A percentile compares a stretch with the other conserved stretches of the same genome.
Evolutionary conservation across 441 rosid species (phyloP).

Genomic region (Euphorbia celastroides): DNA sequence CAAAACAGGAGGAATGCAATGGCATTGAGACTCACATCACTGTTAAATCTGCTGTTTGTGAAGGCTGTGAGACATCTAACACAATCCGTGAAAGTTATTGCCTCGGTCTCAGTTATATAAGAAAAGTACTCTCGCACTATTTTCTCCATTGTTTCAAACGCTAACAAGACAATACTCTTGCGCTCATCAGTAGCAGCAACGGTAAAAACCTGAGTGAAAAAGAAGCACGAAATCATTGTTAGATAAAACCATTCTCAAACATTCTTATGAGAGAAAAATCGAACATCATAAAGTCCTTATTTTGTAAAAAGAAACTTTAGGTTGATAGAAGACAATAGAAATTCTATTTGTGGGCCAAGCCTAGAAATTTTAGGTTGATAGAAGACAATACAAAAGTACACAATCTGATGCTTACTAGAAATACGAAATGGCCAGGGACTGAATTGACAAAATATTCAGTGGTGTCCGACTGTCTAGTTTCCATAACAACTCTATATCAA

Average conservation of each 20-base stretch:
- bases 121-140: constrained; percentile 95
- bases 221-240: constrained; percentile 20
- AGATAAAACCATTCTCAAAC: neutral
- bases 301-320: neutral
- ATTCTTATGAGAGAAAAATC: neutral
- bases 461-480: neutral
- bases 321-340: neutral
- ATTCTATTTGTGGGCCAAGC: neutral
- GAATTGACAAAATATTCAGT: neutral
- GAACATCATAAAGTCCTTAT: neutral
- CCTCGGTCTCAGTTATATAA: constrained; percentile 92
- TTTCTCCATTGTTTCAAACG: constrained; percentile 96
- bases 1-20: constrained; percentile 97
- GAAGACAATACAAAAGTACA: neutral
- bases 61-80: constrained; percentile 93
- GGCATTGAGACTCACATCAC: constrained; percentile 95
- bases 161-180: constrained; percentile 82
- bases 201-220: constrained; percentile 62
- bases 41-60: constrained; percentile 87
- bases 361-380: too few species aligned
- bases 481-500: neutral
- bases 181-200: constrained; percentile 93
- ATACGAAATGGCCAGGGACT: neutral
- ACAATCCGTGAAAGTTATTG: constrained; percentile 86
- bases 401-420: neutral